Evolutionary conservation across 768 basidiomycete species (phyloP).

Genomic region (Lentinula sp.): DNA sequence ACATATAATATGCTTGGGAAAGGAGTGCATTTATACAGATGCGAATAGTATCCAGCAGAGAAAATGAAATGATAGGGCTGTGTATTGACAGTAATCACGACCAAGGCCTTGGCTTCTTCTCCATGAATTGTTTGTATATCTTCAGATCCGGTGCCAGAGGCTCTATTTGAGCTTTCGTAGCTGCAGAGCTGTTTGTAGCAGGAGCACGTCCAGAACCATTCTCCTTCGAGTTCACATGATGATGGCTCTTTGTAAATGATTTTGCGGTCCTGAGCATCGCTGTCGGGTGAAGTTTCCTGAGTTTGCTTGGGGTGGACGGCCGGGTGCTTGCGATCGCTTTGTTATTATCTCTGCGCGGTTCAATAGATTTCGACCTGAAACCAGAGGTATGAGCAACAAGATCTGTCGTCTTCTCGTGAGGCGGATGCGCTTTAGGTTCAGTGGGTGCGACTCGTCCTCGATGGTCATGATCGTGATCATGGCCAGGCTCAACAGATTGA

Average conservation of each 20-base stretch:
- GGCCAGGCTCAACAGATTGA: not conserved
- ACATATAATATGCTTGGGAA: not conserved
- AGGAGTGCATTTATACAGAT: no score
- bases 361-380: not conserved
- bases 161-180: not conserved
- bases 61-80: not conserved
- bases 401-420: not conserved
- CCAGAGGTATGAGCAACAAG: not conserved
- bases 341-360: not conserved
- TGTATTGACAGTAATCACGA: not conserved
- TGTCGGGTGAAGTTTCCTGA: not conserved
- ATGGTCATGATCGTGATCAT: not conserved
- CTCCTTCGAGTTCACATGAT: not conserved
- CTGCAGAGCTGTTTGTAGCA: not conserved
- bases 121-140: constrained; percentile 3
- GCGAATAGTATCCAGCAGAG: no score
- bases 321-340: not conserved
- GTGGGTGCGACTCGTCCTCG: not conserved
- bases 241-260: not conserved
- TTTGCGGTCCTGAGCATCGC: not conserved
- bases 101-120: not conserved
- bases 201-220: not conserved
- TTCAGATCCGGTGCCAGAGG: not conserved
- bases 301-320: not conserved
- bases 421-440: not conserved